phyloP scores from a whole-genome alignment of 768 basidiomycete genomes.

The Lepiota brunneoincarnata region DNA sequence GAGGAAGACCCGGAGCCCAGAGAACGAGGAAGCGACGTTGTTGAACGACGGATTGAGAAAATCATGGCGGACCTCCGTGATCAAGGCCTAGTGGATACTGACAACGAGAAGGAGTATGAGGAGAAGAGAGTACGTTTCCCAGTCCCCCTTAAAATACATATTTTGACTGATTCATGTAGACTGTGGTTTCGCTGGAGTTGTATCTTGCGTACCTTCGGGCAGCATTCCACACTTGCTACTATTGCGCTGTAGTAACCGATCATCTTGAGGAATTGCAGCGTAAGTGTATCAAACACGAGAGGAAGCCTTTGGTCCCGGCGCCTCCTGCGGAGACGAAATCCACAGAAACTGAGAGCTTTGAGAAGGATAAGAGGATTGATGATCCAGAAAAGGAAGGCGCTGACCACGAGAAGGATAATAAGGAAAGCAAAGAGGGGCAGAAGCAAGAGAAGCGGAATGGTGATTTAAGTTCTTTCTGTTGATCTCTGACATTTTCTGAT shows the following conservation, averaged over 20 bases:
- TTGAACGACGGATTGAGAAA: slow-evolving; percentile 80
- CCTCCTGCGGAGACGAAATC: slow-evolving; percentile 60
- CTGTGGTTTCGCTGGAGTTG: slow-evolving; percentile 82
- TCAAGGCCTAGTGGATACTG: slow-evolving; percentile 54
- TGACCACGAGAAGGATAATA: slow-evolving; percentile 30
- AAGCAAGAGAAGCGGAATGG: slow-evolving; percentile 25
- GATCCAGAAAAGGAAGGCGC: slow-evolving; percentile 34
- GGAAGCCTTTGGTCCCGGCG: slow-evolving; percentile 68
- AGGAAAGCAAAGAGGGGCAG: slow-evolving; percentile 30
- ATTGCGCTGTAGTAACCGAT: slow-evolving; percentile 91
- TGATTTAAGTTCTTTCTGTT: slow-evolving; percentile 20
- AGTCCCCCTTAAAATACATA: slow-evolving; percentile 10
- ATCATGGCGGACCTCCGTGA: slow-evolving; percentile 68
- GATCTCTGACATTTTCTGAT: slow-evolving; percentile 7
- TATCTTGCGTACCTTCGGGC: slow-evolving; percentile 91
- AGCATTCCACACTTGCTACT: slow-evolving; percentile 95
- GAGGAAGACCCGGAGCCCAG: slow-evolving; percentile 56
- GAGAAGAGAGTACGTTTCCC: slow-evolving; percentile 61
- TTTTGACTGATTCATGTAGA: slow-evolving; percentile 40
- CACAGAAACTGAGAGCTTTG: slow-evolving; percentile 51
- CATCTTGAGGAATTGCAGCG: slow-evolving; percentile 94
- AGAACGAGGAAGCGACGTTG: slow-evolving; percentile 71
- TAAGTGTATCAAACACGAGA: slow-evolving; percentile 90
- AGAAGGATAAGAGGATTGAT: slow-evolving; percentile 41
- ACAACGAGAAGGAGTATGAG: slow-evolving; percentile 65